A percentile compares a stretch with the other conserved stretches of the same genome.
These are phyloP conservation scores for Candida rishiriensis DNA, from an alignment of 805 yeast genomes.

Conservation along the genomic window DNA sequence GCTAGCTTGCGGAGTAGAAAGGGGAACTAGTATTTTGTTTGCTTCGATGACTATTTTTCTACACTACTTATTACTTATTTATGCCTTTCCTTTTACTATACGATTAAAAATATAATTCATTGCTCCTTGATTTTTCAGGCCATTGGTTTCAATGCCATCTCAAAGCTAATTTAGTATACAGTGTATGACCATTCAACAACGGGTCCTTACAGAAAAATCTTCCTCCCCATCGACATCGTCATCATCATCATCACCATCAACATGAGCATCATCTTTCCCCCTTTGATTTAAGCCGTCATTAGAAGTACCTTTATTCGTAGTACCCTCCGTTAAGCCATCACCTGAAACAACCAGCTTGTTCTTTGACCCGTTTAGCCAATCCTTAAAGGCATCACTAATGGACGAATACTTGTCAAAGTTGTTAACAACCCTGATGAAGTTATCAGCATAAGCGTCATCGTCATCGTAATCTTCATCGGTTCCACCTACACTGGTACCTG, in stretches of 20 bases:
- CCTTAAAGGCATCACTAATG: constrained; percentile 33
- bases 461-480: constrained; percentile 19
- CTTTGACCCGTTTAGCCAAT: constrained; percentile 27
- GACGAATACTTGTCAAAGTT: constrained; percentile 31
- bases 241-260: neutral
- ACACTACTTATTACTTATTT: no score
- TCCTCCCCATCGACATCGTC: neutral
- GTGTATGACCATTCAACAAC: no score
- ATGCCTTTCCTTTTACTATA: no score
- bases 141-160: no score
- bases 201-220: neutral
- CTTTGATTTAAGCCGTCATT: no score
- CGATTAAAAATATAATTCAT: no score
- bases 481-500: constrained; percentile 10
- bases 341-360: constrained; percentile 1
- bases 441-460: constrained; percentile 26
- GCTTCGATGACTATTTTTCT: no score
- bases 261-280: neutral
- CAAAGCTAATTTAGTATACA: no score
- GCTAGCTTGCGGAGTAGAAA: constrained; percentile 24
- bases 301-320: no score
- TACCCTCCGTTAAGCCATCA: no score
- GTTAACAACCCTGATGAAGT: constrained; percentile 30
- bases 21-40: neutral
- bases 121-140: no score